Evolutionary conservation across 192 early-diverging fungal species (phyloP).

Genomic region (Linnemannia schmuckeri): DNA sequence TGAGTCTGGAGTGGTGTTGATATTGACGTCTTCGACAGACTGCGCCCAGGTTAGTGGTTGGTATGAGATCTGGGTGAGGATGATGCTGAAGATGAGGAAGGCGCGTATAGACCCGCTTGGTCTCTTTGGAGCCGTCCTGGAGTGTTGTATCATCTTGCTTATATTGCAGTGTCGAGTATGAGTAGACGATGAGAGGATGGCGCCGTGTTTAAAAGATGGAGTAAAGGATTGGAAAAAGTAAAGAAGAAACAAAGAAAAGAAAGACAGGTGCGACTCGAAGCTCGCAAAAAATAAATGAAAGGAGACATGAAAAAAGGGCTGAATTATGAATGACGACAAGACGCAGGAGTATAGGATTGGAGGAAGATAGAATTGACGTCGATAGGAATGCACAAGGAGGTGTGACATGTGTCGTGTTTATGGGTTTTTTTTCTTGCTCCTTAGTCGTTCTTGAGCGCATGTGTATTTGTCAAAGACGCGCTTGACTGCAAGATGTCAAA

Average conservation of each 20-base stretch:
- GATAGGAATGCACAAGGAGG: not conserved
- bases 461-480: no score
- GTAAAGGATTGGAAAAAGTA: not conserved
- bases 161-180: not conserved
- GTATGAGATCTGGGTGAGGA: not conserved
- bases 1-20: no score
- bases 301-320: no score
- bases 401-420: not conserved
- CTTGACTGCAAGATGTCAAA: no score
- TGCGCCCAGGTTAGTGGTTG: not conserved
- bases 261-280: not conserved
- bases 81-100: not conserved
- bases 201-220: not conserved
- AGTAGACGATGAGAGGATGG: not conserved
- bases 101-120: not conserved
- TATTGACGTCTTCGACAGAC: not conserved
- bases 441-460: not conserved
- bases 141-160: not conserved
- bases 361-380: not conserved
- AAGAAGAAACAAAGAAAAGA: not conserved
- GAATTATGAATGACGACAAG: no score
- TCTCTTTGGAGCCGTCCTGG: not conserved
- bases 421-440: not conserved
- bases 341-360: not conserved
- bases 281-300: not conserved